phyloP scores from a whole-genome alignment of 1,139 yeast genomes.

The Pichia sp. region DNA sequence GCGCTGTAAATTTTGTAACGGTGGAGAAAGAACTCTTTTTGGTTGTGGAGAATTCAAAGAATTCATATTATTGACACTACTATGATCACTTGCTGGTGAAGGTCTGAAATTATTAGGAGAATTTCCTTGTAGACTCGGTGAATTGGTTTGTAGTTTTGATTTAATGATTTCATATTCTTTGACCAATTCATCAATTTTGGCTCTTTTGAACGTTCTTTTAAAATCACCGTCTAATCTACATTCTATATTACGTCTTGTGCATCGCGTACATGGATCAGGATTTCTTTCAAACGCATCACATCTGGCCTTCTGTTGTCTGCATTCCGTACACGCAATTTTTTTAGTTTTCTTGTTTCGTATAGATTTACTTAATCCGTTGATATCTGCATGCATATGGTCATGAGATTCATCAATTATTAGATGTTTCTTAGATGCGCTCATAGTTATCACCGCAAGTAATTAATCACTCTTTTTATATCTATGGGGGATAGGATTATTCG shows the following conservation, averaged over 20 bases:
- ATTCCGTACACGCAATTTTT: constrained; percentile 87
- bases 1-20: neutral
- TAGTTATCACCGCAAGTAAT: too few species aligned
- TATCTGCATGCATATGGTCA: too few species aligned
- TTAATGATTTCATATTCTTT: constrained; percentile 50
- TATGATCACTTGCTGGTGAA: neutral
- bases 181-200: constrained; percentile 77
- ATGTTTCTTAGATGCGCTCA: too few species aligned
- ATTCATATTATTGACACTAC: neutral
- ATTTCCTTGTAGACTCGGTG: neutral
- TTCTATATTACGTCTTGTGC: constrained; percentile 56
- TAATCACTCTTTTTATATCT: too few species aligned
- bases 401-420: too few species aligned
- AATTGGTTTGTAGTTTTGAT: constrained; percentile 36
- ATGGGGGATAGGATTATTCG: too few species aligned
- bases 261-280: constrained; percentile 80
- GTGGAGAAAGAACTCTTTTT: neutral
- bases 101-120: neutral
- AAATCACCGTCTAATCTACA: constrained; percentile 77
- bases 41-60: neutral
- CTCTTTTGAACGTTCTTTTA: constrained; percentile 83
- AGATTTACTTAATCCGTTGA: too few species aligned
- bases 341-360: neutral
- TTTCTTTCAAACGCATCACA: constrained; percentile 78
- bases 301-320: constrained; percentile 87